Evolutionary conservation across 2,329 filamentous ascomycete genomes (phyloP), one percentile per base, ranked within the genome.

Genomic region (Balansia obtecta): DNA sequence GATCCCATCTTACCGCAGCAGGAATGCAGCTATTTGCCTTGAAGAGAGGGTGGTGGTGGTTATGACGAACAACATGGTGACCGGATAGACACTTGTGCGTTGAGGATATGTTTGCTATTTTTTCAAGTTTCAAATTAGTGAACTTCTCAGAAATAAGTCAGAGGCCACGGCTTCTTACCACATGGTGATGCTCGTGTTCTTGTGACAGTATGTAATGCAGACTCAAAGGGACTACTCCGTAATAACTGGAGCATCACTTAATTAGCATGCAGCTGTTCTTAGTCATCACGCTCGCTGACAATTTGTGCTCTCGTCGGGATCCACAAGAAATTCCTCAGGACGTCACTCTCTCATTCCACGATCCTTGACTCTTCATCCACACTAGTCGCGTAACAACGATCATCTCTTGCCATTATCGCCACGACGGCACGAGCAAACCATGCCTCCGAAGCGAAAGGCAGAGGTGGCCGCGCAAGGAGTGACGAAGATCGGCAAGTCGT

Each of bases 41-140:
- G 10, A 15, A 37, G 11, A 37, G 34, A 27, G 34, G 34, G 6
- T 37, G 34, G 46, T 43, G 46, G 39, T 42, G n/a, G n/a, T n/a
- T n/a, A n/a, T 41, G 46, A 69, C 82, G 61, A 79, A 91, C 93
- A 98, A 76, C 93, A 98, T 55, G 90, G 87, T 51, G 90, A 93
- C 61, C 93, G 87, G 71, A 98, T 94, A 52, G 91, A 76, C 63
- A 98, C 93, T 72, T 98, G 93, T 55, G 91, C 93, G 75, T 98
- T 98, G 68, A 98, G 83, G 63, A 98, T 76, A 74, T 98, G 93
- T 78, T 97, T 97, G 76, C 93, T 96, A 60, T 27, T 27, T 47
- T 47, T 48, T 52, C n/a, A 3, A 33, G 46, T 51, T 48, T 52
- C 2, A 33, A 11, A 18, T 22, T 38, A 44, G 38, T 30, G n/a